Evolutionary conservation across 768 basidiomycete species (phyloP), one percentile per base, ranked within the genome.

Genomic region (Fomitopsis serialis): DNA sequence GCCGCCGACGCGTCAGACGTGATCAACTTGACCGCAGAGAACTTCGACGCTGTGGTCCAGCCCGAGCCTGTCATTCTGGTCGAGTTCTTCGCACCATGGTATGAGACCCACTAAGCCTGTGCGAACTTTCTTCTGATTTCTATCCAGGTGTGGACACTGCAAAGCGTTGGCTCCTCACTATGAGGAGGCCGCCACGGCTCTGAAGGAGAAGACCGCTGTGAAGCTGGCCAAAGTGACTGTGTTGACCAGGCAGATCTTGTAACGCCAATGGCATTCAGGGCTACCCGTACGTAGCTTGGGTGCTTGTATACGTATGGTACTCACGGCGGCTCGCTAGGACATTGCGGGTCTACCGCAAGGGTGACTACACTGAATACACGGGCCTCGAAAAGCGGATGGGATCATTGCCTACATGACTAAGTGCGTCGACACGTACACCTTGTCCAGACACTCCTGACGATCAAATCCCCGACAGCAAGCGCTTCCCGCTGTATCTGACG

Each of bases 211-310:
- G 68, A 78, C 78, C 69, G n/a, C n/a, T n/a, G 92, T 99, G 73
- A 88, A 88, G 69, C 72, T 99, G 50, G 94, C 94, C 60, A 96
- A 98, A 68, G 95, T 98, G 93, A 98, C 76, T 98, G 96, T 70
- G 96, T 97, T 43, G 94, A 91, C 58, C 78, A 98, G 64, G 82
- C 87, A 23, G 94, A 96, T 50, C 81, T 99, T 99, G 97, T 73
- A 85, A 90, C 66, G 63, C 79, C 47, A 85, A 94, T 54, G 94
- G 89, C 40, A 81, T 99, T 42, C 84, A 87, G 68, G 96, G 96
- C 15, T 99, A 99, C 74, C 94, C 94, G 93, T 94, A 63, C 63
- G 92, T 76, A 6, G 6, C 45, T n/a, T n/a, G n/a, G n/a, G n/a
- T n/a, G n/a, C 15, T 27, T 21, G 13, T 19, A 49, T 12, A 5